Conservation (phyloP, 1,139 yeast genomes). For the Protomyces gravidus region DNA sequence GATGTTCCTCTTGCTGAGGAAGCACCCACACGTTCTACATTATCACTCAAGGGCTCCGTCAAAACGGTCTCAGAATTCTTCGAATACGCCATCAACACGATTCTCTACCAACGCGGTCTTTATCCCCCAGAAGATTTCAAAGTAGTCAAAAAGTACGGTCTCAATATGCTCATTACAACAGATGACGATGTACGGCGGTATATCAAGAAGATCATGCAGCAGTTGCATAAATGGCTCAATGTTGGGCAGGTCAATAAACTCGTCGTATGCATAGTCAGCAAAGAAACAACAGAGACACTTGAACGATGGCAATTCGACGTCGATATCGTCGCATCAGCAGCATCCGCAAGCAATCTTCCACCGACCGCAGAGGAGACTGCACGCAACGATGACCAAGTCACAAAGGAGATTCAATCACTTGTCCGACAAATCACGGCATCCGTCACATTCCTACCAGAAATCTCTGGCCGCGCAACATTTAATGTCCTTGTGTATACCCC, state of each 20-base stretch:
- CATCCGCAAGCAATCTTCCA: background rate
- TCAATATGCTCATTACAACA: conserved; percentile 65
- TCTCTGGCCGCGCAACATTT: conserved; percentile 68
- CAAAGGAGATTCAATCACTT: conserved; percentile 74
- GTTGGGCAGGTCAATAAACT: conserved; percentile 66
- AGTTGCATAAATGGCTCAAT: conserved; percentile 75
- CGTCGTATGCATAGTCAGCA: conserved; percentile 66
- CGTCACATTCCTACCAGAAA: conserved; percentile 74
- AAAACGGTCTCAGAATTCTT: conserved; percentile 78
- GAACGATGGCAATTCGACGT: conserved; percentile 87
- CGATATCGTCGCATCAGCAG: conserved; percentile 40
- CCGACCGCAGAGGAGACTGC: background rate
- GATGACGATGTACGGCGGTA: conserved; percentile 76
- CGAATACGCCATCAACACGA: conserved; percentile 70
- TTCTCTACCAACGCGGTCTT: conserved; percentile 82
- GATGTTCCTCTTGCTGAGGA: background rate
- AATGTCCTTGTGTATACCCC: conserved; percentile 76
- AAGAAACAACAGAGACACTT: conserved; percentile 60
- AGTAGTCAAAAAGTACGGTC: conserved; percentile 72
- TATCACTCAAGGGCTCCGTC: conserved; percentile 73
- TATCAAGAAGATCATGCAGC: conserved; percentile 64
- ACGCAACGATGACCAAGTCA: conserved; percentile 45
- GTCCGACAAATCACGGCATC: conserved; percentile 87
- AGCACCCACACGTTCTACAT: conserved; percentile 48
- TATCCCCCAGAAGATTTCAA: conserved; percentile 86